These are phyloP conservation scores for Malassezia psittaci DNA, from an alignment of 1,284 basidiomycete genomes.

Conservation along the genomic window DNA sequence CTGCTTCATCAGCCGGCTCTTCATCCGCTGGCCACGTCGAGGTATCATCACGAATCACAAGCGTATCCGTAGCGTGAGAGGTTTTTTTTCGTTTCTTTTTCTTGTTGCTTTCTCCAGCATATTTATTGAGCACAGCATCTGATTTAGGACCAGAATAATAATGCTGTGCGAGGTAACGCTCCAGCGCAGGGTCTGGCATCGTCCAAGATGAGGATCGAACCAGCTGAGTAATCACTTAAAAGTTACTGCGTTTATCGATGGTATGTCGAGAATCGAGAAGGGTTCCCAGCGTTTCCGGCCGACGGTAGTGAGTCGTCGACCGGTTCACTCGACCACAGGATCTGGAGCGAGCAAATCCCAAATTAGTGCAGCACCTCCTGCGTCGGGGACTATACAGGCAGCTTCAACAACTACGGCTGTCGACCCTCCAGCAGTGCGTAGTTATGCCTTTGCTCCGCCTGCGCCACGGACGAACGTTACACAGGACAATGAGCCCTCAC, in stretches of 20 bases:
- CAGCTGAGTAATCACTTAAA: background rate
- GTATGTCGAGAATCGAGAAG: slow-evolving; percentile 20
- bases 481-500: background rate
- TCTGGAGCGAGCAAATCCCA: too few species aligned
- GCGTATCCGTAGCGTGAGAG: slow-evolving; percentile 9
- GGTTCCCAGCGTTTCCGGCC: slow-evolving; percentile 18
- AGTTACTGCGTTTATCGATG: background rate
- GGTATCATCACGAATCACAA: slow-evolving; percentile 31
- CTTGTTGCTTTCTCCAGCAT: slow-evolving; percentile 55
- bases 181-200: slow-evolving; percentile 48
- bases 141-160: slow-evolving; percentile 97
- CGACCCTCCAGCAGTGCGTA: background rate
- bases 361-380: too few species aligned
- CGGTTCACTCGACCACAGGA: background rate
- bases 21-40: slow-evolving; percentile 21
- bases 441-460: slow-evolving; percentile 9
- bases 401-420: background rate
- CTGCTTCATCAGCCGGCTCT: background rate
- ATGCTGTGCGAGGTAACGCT: slow-evolving; percentile 53
- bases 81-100: slow-evolving; percentile 61
- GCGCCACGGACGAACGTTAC: background rate
- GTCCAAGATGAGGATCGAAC: background rate
- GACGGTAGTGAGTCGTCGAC: slow-evolving; percentile 1
- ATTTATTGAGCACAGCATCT: slow-evolving; percentile 75
- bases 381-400: background rate